phyloP scores from a whole-genome alignment of 352 stramenopile genomes.

The Phytophthora tentaculata region DNA sequence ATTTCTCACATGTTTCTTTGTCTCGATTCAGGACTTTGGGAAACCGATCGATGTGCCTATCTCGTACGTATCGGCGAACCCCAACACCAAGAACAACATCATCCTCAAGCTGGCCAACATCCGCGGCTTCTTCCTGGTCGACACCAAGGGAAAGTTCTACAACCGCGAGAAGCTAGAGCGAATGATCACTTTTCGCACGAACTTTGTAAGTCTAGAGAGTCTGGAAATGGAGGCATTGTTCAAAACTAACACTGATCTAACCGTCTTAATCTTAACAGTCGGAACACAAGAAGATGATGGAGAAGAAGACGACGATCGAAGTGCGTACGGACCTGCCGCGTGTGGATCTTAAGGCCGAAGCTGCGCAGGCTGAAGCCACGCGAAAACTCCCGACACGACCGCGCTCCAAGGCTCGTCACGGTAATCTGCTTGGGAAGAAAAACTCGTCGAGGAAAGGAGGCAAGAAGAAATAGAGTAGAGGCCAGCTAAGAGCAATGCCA shows the following conservation, averaged over 20 bases:
- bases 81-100: slow-evolving; percentile 88
- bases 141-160: slow-evolving; percentile 83
- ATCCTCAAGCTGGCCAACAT: slow-evolving; percentile 84
- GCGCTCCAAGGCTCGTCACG: slow-evolving; percentile 39
- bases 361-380: slow-evolving; percentile 13
- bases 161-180: slow-evolving; percentile 88
- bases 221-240: not conserved
- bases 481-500: not conserved
- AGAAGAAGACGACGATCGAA: slow-evolving; percentile 61
- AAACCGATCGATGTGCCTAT: slow-evolving; percentile 74
- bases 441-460: slow-evolving; percentile 34
- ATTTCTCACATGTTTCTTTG: slow-evolving; percentile 6
- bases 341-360: slow-evolving; percentile 62
- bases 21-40: slow-evolving; percentile 53
- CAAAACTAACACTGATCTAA: slow-evolving; percentile 1
- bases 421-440: slow-evolving; percentile 46
- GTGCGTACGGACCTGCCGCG: slow-evolving; percentile 75
- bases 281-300: slow-evolving; percentile 79
- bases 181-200: slow-evolving; percentile 86
- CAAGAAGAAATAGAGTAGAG: slow-evolving; percentile 38
- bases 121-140: slow-evolving; percentile 81
- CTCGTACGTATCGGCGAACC: slow-evolving; percentile 72
- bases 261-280: slow-evolving; percentile 39
- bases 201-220: slow-evolving; percentile 58
- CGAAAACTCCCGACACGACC: slow-evolving; percentile 22